Evolutionary conservation across 169 alveolate species (phyloP).

Genomic region (Plasmodium blacklocki): DNA sequence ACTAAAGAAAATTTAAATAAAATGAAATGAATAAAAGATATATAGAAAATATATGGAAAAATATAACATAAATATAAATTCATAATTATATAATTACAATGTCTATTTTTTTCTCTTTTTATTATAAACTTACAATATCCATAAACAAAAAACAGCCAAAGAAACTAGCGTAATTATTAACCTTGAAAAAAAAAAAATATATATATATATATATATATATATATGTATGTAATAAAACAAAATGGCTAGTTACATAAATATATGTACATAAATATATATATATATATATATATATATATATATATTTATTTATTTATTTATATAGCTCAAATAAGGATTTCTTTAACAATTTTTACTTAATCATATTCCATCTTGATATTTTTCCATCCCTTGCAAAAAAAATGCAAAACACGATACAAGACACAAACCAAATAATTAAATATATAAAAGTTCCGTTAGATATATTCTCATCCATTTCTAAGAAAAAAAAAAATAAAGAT

Average conservation of each 20-base stretch:
- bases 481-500: neutral
- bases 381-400: constrained; percentile 70
- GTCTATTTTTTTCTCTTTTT: neutral
- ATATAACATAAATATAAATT: too few relatives aligned
- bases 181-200: constrained; percentile 14
- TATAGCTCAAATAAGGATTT: neutral
- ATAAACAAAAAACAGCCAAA: constrained; percentile 61
- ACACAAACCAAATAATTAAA: constrained; percentile 54
- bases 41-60: too few relatives aligned
- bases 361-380: constrained; percentile 25
- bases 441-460: constrained; percentile 36
- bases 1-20: neutral
- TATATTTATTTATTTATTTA: neutral
- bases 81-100: too few relatives aligned
- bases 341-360: constrained; percentile 26
- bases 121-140: constrained; percentile 67
- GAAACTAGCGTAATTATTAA: constrained; percentile 63
- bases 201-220: too few relatives aligned
- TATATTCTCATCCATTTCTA: constrained; percentile 38
- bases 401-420: constrained; percentile 58
- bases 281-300: constrained; percentile 3
- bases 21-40: too few relatives aligned
- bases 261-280: neutral
- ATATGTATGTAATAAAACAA: too few relatives aligned
- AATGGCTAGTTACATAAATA: neutral